phyloP scores from a whole-genome alignment of 169 alveolate genomes.

The Plasmodium ovale region DNA sequence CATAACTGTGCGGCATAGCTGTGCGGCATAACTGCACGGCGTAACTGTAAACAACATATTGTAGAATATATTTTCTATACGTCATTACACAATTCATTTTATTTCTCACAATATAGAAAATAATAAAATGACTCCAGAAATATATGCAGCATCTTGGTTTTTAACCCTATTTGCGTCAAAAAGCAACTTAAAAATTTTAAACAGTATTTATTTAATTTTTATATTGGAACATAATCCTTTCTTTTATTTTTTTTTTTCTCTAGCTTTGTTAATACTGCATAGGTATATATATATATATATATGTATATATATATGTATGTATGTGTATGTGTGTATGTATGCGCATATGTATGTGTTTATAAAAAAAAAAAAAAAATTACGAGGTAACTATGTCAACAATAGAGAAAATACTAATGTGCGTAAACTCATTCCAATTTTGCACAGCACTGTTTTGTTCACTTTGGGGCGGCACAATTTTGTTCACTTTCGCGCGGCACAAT shows the following conservation, averaged over 20 bases:
- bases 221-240: conserved; percentile 77
- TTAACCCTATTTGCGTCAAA: conserved; percentile 83
- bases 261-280: conserved; percentile 79
- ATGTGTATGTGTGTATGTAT: background rate
- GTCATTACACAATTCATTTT: background rate
- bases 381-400: too few relatives aligned
- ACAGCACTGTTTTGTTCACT: too few relatives aligned
- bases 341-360: too few relatives aligned
- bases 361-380: too few relatives aligned
- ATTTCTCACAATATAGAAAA: conserved; percentile 52
- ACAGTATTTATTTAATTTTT: conserved; percentile 78
- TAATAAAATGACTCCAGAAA: conserved; percentile 81
- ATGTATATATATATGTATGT: conserved; percentile 28
- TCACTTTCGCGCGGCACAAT: background rate
- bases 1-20: too few relatives aligned
- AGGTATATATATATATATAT: conserved; percentile 25
- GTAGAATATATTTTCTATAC: background rate
- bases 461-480: background rate
- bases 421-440: too few relatives aligned
- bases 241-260: conserved; percentile 79
- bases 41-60: background rate
- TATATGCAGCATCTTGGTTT: conserved; percentile 86
- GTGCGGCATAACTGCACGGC: too few relatives aligned
- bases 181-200: conserved; percentile 73
- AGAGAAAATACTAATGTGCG: too few relatives aligned